Percentiles rank a stretch among this genome's conserved stretches.
These are phyloP conservation scores for Clitocybe nebularis DNA, from an alignment of 1,284 basidiomycete genomes.

Conservation along the genomic window DNA sequence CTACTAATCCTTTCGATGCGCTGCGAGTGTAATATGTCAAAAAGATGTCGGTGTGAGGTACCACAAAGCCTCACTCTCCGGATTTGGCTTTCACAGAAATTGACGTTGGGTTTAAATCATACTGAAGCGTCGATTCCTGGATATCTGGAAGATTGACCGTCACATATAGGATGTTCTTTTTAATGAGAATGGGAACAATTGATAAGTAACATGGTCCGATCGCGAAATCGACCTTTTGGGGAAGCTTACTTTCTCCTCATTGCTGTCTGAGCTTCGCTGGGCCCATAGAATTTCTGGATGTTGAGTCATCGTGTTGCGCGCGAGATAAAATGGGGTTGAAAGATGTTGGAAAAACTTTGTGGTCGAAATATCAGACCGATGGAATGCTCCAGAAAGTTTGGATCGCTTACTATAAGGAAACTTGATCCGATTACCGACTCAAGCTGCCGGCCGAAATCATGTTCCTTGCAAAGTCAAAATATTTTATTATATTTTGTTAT, in stretches of 20 bases:
- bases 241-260: slow-evolving; percentile 61
- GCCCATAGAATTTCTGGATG: slow-evolving; percentile 93
- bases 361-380: too few relatives aligned
- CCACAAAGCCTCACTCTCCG: slow-evolving; percentile 59
- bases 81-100: slow-evolving; percentile 72
- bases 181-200: slow-evolving; percentile 3
- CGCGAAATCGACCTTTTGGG: slow-evolving; percentile 13
- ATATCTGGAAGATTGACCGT: slow-evolving; percentile 87
- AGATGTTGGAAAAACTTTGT: slow-evolving; percentile 15
- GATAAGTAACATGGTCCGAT: slow-evolving; percentile 14
- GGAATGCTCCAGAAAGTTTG: slow-evolving; percentile 41
- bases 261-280: slow-evolving; percentile 72
- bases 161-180: slow-evolving; percentile 78
- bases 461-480: background rate
- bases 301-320: slow-evolving; percentile 37
- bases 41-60: background rate
- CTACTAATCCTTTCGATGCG: slow-evolving; percentile 46
- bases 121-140: slow-evolving; percentile 54
- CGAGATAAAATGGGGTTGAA: slow-evolving; percentile 15
- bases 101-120: slow-evolving; percentile 57
- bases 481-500: too few relatives aligned
- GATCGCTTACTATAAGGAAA: slow-evolving; percentile 12
- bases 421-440: slow-evolving; percentile 4
- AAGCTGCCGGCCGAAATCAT: slow-evolving; percentile 6
- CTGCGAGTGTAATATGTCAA: slow-evolving; percentile 21